These are phyloP conservation scores for Amanita polypyramis DNA, from an alignment of 768 basidiomycete genomes.

Conservation along the genomic window DNA sequence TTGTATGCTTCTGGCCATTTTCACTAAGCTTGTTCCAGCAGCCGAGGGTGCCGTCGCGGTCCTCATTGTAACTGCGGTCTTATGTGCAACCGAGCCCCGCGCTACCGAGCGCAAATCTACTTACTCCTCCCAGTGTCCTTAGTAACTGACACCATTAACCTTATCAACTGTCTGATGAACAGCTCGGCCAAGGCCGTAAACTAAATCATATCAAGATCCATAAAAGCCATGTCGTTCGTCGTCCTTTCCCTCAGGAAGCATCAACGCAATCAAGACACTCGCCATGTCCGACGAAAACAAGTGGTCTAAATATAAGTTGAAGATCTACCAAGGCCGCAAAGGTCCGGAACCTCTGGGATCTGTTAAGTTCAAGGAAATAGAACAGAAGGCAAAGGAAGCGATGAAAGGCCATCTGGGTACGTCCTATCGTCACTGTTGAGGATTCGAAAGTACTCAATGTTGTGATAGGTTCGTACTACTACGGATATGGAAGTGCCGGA, in stretches of 20 bases:
- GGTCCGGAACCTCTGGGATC: conserved; percentile 45
- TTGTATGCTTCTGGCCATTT: too few relatives aligned
- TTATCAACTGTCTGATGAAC: too few relatives aligned
- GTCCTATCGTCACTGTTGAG: conserved; percentile 8
- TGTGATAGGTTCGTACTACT: conserved; percentile 52
- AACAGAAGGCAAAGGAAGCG: conserved; percentile 53
- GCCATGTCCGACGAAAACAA: conserved; percentile 9
- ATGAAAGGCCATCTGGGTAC: conserved; percentile 47
- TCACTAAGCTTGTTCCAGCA: too few relatives aligned
- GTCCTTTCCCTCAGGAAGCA: not conserved
- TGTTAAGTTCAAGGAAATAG: conserved; percentile 50
- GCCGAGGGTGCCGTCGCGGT: too few relatives aligned
- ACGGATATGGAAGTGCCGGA: conserved; percentile 72
- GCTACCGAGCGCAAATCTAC: not conserved
- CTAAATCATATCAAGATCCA: too few relatives aligned
- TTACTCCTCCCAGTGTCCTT: not conserved
- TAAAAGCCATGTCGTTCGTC: not conserved
- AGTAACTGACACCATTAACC: not conserved
- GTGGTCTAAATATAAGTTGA: conserved; percentile 32
- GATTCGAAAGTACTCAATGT: not conserved
- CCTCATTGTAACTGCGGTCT: not conserved
- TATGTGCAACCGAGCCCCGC: not conserved
- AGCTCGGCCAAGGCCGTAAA: too few relatives aligned
- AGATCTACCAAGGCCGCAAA: conserved; percentile 27
- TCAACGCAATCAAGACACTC: not conserved